Conservation (phyloP, 345 rosid species). For the Reutealis trisperma region DNA sequence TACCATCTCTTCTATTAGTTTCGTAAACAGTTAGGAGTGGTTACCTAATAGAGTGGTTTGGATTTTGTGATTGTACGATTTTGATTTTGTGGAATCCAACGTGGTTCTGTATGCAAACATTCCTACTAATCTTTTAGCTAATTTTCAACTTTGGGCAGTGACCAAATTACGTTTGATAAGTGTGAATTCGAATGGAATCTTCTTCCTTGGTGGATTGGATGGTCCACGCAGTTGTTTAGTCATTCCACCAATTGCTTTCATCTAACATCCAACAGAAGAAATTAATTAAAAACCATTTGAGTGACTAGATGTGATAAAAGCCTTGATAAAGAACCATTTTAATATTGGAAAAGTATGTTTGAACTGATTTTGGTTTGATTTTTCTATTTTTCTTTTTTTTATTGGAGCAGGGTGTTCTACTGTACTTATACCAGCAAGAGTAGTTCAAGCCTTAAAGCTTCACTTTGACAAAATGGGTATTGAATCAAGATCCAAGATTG, state of each 20-base stretch:
- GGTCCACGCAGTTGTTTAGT: slow-evolving; percentile 12
- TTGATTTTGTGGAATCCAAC: slow-evolving; percentile 18
- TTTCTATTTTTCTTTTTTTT: background rate
- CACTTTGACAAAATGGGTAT: slow-evolving; percentile 70
- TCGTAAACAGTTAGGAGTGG: slow-evolving; percentile 16
- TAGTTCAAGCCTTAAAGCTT: slow-evolving; percentile 70
- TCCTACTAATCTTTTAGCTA: slow-evolving; percentile 23
- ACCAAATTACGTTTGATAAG: slow-evolving; percentile 8
- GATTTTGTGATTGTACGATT: slow-evolving; percentile 6
- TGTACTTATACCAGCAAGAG: slow-evolving; percentile 82
- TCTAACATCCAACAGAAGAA: background rate
- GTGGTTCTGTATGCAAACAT: slow-evolving; percentile 19
- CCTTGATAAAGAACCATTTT: background rate
- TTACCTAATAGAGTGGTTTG: slow-evolving; percentile 19
- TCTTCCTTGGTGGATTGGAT: slow-evolving; percentile 16
- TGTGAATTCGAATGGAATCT: slow-evolving; percentile 9
- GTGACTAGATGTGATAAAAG: background rate
- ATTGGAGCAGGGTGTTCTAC: slow-evolving; percentile 62
- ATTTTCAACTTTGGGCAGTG: slow-evolving; percentile 15
- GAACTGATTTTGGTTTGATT: slow-evolving; percentile 9
- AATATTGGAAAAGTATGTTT: background rate
- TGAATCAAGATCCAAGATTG: slow-evolving; percentile 41
- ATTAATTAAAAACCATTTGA: background rate
- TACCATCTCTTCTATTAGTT: background rate
- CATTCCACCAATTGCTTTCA: slow-evolving; percentile 10